phyloP scores from a whole-genome alignment of 2,329 filamentous ascomycete species.

The Ophiostoma ulmi region DNA sequence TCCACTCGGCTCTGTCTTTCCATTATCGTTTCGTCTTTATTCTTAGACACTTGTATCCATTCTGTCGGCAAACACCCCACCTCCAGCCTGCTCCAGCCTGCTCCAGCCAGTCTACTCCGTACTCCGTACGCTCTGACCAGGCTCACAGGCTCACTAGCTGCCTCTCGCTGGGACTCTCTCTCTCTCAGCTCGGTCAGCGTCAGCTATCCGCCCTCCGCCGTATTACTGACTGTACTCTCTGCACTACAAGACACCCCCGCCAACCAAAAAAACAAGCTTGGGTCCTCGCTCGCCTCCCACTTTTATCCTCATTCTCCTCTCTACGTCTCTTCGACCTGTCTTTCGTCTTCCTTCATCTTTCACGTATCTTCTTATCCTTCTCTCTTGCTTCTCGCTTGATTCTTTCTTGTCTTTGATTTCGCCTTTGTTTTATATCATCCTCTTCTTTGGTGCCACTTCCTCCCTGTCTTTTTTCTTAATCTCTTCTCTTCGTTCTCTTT shows the following conservation, averaged over 20 bases:
- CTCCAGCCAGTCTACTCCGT: slow-evolving; percentile 2
- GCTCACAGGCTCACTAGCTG: background rate
- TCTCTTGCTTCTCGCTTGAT: background rate
- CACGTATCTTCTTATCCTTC: background rate
- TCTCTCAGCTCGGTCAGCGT: slow-evolving; percentile 6
- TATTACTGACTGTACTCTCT: background rate
- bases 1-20: slow-evolving; percentile 5
- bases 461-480: background rate
- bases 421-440: background rate
- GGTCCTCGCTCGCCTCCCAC: slow-evolving; percentile 11
- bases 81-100: slow-evolving; percentile 15
- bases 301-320: background rate
- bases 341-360: background rate
- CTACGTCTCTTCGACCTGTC: background rate
- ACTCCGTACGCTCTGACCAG: slow-evolving; percentile 9
- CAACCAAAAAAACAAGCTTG: slow-evolving; percentile 9
- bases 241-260: slow-evolving; percentile 2
- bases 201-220: background rate
- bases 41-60: slow-evolving; percentile 17
- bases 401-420: background rate
- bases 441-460: background rate
- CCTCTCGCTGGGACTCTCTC: background rate
- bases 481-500: too few species aligned
- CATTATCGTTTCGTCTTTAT: slow-evolving; percentile 15
- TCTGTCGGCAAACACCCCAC: slow-evolving; percentile 11